phyloP scores from a whole-genome alignment of 2,329 filamentous ascomycete species.

The Phaeosphaeriaceae sp. region DNA sequence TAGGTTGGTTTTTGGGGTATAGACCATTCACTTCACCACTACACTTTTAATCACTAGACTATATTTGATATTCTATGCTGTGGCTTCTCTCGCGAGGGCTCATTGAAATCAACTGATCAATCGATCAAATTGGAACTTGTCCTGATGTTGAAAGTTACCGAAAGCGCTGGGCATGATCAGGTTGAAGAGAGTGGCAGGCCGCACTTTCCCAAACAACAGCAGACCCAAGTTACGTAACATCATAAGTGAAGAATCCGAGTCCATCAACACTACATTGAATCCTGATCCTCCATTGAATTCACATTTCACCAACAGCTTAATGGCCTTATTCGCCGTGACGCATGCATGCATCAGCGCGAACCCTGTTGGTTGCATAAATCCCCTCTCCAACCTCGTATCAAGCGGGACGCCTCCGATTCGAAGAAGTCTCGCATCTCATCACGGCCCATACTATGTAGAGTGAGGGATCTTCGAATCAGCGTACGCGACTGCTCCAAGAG shows the following conservation, averaged over 20 bases:
- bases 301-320: too few species aligned
- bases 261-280: too few species aligned
- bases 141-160: background rate
- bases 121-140: background rate
- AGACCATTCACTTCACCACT: slow-evolving; percentile 15
- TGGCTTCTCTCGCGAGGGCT: slow-evolving; percentile 14
- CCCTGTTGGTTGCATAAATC: background rate
- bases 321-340: too few species aligned
- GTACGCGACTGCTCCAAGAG: background rate
- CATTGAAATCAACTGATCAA: background rate
- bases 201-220: background rate
- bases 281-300: too few species aligned
- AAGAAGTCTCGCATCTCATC: background rate
- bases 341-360: background rate
- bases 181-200: background rate
- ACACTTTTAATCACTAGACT: slow-evolving; percentile 28
- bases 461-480: background rate
- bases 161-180: background rate
- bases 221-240: background rate
- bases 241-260: too few species aligned
- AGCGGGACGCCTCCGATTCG: too few species aligned
- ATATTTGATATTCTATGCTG: slow-evolving; percentile 11
- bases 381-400: background rate
- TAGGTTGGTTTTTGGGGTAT: background rate
- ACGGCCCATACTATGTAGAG: too few species aligned